Percentiles rank a stretch among this genome's conserved stretches.
Conservation (phyloP, 352 stramenopile genomes). For the Peronospora farinosa region DNA sequence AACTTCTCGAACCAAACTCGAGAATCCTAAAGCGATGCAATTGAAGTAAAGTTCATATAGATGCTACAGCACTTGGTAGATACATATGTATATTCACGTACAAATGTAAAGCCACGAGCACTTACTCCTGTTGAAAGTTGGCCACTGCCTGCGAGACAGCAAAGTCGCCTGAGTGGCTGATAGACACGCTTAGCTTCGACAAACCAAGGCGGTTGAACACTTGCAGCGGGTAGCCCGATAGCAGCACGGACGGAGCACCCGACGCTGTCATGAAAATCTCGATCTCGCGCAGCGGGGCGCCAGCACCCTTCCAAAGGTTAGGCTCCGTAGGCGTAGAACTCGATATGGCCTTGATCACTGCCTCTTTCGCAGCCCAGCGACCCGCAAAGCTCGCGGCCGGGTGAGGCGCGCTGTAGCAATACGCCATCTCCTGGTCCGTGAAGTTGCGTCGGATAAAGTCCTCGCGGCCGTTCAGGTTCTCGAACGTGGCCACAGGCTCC, state of each 20-base stretch:
- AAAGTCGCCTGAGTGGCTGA: constrained; percentile 86
- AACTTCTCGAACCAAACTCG: too few species aligned
- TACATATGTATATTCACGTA: neutral
- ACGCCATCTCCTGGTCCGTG: constrained; percentile 79
- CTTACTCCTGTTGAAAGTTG: constrained; percentile 42
- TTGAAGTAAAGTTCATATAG: too few species aligned
- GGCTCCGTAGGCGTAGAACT: constrained; percentile 54
- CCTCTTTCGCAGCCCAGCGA: constrained; percentile 86
- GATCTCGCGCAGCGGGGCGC: constrained; percentile 75
- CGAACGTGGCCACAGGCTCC: constrained; percentile 78
- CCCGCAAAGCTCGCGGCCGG: constrained; percentile 82
- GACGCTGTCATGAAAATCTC: constrained; percentile 80
- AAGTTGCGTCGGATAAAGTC: constrained; percentile 87
- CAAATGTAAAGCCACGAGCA: constrained; percentile 30
- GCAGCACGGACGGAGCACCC: constrained; percentile 63
- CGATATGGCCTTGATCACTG: constrained; percentile 88
- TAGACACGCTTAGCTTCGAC: constrained; percentile 75
- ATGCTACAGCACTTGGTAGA: neutral
- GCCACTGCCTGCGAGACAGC: constrained; percentile 80
- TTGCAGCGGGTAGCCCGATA: constrained; percentile 70
- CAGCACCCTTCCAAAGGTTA: constrained; percentile 68
- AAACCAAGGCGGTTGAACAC: constrained; percentile 75
- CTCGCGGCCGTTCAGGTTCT: constrained; percentile 66
- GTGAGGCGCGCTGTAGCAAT: constrained; percentile 74
- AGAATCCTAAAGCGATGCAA: too few species aligned